Conservation (phyloP, 176 grass and related monocot species). For the Aegilops bicornis region DNA sequence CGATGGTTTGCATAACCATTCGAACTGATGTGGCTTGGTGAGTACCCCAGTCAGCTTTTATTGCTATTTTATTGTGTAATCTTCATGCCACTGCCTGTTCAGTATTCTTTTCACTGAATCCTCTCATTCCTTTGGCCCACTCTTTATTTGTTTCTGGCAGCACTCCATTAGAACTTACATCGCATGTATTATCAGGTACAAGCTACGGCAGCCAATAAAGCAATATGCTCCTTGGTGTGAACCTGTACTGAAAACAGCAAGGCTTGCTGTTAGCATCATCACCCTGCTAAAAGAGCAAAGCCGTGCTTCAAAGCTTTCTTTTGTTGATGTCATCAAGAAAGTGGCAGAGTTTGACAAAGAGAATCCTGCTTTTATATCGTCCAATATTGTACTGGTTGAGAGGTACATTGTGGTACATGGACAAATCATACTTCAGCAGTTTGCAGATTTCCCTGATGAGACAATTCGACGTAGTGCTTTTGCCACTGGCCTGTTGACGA, state of each 20-base stretch:
- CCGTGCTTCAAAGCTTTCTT: slow-evolving; percentile 85
- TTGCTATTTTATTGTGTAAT: slow-evolving; percentile 14
- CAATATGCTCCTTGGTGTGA: slow-evolving; percentile 94
- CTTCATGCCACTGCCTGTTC: background rate
- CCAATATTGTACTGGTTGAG: slow-evolving; percentile 67
- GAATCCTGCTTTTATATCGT: slow-evolving; percentile 65
- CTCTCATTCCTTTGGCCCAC: background rate
- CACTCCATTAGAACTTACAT: slow-evolving; percentile 19
- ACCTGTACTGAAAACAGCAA: slow-evolving; percentile 88
- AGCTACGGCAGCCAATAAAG: slow-evolving; percentile 76
- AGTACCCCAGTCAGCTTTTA: slow-evolving; percentile 8
- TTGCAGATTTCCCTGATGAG: slow-evolving; percentile 91
- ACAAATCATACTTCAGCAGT: slow-evolving; percentile 95
- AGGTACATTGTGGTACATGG: slow-evolving; percentile 91
- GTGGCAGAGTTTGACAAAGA: slow-evolving; percentile 69
- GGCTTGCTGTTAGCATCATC: slow-evolving; percentile 87
- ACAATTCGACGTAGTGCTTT: slow-evolving; percentile 85
- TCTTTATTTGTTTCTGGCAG: slow-evolving; percentile 13
- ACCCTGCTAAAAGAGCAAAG: slow-evolving; percentile 91
- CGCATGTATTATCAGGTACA: slow-evolving; percentile 84
- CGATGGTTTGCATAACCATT: slow-evolving; percentile 93
- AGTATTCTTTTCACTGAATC: slow-evolving; percentile 4
- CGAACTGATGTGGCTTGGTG: slow-evolving; percentile 97
- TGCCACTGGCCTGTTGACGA: slow-evolving; percentile 73
- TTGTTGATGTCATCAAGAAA: slow-evolving; percentile 79